A percentile compares a stretch with the other conserved stretches of the same genome.
These are phyloP conservation scores for Plasmodium billcollinsi DNA, from an alignment of 169 alveolate genomes.

Conservation along the genomic window DNA sequence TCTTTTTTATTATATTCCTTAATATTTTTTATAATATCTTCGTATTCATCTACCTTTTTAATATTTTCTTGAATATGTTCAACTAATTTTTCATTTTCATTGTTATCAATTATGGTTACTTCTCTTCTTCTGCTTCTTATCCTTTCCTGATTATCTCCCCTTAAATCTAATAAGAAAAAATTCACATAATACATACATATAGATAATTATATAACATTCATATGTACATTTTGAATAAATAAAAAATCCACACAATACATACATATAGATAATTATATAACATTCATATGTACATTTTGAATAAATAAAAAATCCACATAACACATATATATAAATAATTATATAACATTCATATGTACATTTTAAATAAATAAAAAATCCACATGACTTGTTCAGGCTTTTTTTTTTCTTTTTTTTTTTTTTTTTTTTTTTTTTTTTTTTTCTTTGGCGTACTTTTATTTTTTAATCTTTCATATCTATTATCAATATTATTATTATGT, in stretches of 20 bases:
- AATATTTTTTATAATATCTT: neutral
- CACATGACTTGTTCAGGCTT: neutral
- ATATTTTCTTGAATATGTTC: conserved; percentile 5
- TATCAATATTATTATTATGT: neutral
- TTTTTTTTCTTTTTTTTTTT: neutral
- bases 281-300: neutral
- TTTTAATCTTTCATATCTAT: conserved; percentile 48
- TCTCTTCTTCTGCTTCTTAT: conserved; percentile 32
- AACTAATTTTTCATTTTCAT: conserved; percentile 3
- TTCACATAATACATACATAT: neutral
- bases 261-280: neutral
- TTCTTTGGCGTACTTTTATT: conserved; percentile 17
- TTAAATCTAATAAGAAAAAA: conserved; percentile 11
- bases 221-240: too few relatives aligned
- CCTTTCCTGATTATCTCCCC: conserved; percentile 33
- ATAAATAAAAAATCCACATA: neutral
- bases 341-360: neutral
- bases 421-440: conserved; percentile 10
- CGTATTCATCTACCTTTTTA: neutral
- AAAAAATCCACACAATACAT: neutral
- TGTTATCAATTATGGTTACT: conserved; percentile 22
- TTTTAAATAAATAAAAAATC: neutral
- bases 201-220: neutral
- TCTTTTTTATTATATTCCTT: neutral
- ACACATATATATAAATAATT: neutral